Evolutionary conservation across 192 early-diverging fungal species (phyloP).

Genomic region (Podila verticillata): DNA sequence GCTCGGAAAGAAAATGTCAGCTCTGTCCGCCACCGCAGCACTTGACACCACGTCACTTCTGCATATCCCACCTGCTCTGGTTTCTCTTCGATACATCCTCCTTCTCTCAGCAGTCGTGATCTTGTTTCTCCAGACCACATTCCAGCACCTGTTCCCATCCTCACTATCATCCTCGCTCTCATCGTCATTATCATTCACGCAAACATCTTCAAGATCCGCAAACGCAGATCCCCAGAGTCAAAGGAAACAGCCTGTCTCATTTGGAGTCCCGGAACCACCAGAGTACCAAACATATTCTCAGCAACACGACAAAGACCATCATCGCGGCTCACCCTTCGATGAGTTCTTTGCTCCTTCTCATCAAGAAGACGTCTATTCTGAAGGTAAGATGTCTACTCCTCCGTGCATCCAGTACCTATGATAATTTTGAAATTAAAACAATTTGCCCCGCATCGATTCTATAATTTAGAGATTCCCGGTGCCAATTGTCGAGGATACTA

Average conservation of each 20-base stretch:
- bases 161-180: not conserved
- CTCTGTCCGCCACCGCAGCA: too few species aligned
- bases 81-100: not conserved
- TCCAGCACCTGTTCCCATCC: not conserved
- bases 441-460: not conserved
- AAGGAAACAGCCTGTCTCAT: not conserved
- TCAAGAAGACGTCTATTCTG: not conserved
- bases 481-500: not conserved
- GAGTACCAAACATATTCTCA: not conserved
- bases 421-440: too few species aligned
- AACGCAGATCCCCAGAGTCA: too few species aligned
- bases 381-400: not conserved
- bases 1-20: too few species aligned
- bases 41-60: too few species aligned
- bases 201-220: not conserved
- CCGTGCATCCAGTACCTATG: too few species aligned
- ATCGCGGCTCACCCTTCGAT: not conserved
- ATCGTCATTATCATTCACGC: not conserved
- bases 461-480: not conserved
- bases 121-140: not conserved
- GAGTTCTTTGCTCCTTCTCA: not conserved
- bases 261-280: not conserved
- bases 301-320: not conserved
- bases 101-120: not conserved
- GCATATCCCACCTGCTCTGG: not conserved